phyloP scores from a whole-genome alignment of 495 filamentous ascomycete genomes.

The Eremomyces bilateralis region DNA sequence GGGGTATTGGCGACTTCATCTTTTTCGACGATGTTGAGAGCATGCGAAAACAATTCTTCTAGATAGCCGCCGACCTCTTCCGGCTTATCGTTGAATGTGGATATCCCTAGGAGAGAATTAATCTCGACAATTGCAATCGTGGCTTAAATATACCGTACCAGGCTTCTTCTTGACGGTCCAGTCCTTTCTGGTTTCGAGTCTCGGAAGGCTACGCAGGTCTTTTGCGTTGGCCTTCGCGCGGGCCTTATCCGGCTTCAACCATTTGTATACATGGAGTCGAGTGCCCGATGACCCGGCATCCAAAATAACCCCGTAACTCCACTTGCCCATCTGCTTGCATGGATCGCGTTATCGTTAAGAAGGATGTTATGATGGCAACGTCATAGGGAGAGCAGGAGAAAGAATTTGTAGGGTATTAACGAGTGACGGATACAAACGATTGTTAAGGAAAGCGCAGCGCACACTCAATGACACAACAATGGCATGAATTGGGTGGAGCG shows the following conservation, averaged over 20 bases:
- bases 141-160: conserved; percentile 22
- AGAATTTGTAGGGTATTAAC: background rate
- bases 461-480: too few relatives aligned
- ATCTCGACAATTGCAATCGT: background rate
- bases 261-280: conserved; percentile 79
- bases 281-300: conserved; percentile 66
- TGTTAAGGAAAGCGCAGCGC: too few relatives aligned
- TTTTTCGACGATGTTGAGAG: conserved; percentile 56
- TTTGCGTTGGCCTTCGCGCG: conserved; percentile 34
- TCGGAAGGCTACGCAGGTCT: conserved; percentile 49
- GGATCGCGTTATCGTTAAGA: too few relatives aligned
- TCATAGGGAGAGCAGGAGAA: too few relatives aligned
- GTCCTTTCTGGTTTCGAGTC: conserved; percentile 57
- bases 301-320: conserved; percentile 44
- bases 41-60: conserved; percentile 57
- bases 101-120: conserved; percentile 35
- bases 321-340: too few relatives aligned
- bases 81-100: conserved; percentile 63
- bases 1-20: conserved; percentile 66
- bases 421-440: background rate
- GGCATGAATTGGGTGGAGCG: too few relatives aligned
- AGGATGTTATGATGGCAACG: background rate
- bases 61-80: conserved; percentile 69
- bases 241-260: conserved; percentile 55
- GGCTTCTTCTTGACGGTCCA: conserved; percentile 91